Base-by-base conservation (phyloP, 257 asterid genomes). In the Ilex aquifolium region DNA sequence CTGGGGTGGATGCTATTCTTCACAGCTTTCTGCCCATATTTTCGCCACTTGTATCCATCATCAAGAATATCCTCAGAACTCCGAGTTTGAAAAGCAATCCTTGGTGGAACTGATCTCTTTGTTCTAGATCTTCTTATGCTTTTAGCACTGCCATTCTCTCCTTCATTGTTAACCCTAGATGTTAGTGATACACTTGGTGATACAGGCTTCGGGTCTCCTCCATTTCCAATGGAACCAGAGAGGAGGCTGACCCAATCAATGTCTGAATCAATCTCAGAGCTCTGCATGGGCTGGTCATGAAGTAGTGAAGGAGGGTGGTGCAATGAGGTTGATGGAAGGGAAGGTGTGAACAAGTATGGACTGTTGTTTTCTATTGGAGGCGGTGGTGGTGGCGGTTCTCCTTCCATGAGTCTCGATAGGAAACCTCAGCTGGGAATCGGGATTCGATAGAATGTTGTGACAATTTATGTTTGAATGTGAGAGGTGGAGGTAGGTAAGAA, bases 1-100 rank as follows among this genome's bases (percentile, higher is more conserved):
- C 96, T 86, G 21, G 95, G 96, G 67, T 91, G 96, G 11, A 74
- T 60, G 48, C 83, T 80, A 62, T 91, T 80, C 77, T 91, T 91
- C 8, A 91, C 96, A 50, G 95, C 77, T 78, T 91, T 91, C 67
- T 91, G 98, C 1, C 98, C 98, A 72, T 91, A 91, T 77, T 91
- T 88, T 64, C 98, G 76, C 98, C 98, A 91, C 66, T 88, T 91
- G 60, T 81, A 88, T 2, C 96, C 96, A 80, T 88, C 98, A 66
- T 88, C 98, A 76, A 91, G 98, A 72, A 88, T 88, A 44, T 91
- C 96, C 68, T 91, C 95, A 31, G 72, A 68, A 64, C 96, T 91
- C 77, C 90, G 81, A 0, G 98, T 88, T 73, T 91, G 98, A 60
- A 91, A 91, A 36, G 95, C 96, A 66, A 91, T 80, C 61, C 96